phyloP scores from a whole-genome alignment of 352 stramenopile species.

The Elongisporangium undulatum region DNA sequence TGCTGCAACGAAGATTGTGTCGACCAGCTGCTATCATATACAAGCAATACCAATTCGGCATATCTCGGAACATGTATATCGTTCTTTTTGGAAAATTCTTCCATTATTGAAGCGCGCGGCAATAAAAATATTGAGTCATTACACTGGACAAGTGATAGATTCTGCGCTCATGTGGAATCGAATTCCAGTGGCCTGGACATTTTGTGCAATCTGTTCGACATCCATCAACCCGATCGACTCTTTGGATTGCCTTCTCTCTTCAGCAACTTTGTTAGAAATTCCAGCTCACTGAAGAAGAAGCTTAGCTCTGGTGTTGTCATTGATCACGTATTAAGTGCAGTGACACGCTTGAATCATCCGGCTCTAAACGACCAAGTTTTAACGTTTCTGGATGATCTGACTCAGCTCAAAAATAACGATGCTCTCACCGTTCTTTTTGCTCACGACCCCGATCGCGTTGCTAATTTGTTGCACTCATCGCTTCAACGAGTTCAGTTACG shows the following conservation, averaged over 20 bases:
- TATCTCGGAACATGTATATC: constrained; percentile 31
- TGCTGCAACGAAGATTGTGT: constrained; percentile 23
- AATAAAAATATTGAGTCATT: background rate
- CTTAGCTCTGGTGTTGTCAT: constrained; percentile 31
- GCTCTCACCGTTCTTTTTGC: constrained; percentile 40
- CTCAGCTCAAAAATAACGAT: constrained; percentile 34
- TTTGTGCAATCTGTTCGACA: constrained; percentile 35
- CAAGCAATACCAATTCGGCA: constrained; percentile 16
- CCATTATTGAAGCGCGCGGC: background rate
- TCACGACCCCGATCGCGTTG: constrained; percentile 44
- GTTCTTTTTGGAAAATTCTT: constrained; percentile 21
- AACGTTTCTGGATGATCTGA: constrained; percentile 42
- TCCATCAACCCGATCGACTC: constrained; percentile 29
- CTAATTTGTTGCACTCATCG: constrained; percentile 45
- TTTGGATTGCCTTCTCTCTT: constrained; percentile 40
- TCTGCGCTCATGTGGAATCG: constrained; percentile 33
- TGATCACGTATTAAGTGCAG: constrained; percentile 24
- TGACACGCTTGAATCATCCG: constrained; percentile 29
- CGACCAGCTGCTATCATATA: constrained; percentile 23
- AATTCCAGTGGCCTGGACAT: constrained; percentile 15
- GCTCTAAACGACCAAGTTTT: constrained; percentile 42
- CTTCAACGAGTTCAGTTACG: constrained; percentile 21
- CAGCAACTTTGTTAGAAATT: constrained; percentile 30
- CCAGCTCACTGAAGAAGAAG: constrained; percentile 12
- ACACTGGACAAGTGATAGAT: constrained; percentile 4